Evolutionary conservation across 495 filamentous ascomycete species (phyloP).

Genomic region (Penicillium cosmopolitanum): DNA sequence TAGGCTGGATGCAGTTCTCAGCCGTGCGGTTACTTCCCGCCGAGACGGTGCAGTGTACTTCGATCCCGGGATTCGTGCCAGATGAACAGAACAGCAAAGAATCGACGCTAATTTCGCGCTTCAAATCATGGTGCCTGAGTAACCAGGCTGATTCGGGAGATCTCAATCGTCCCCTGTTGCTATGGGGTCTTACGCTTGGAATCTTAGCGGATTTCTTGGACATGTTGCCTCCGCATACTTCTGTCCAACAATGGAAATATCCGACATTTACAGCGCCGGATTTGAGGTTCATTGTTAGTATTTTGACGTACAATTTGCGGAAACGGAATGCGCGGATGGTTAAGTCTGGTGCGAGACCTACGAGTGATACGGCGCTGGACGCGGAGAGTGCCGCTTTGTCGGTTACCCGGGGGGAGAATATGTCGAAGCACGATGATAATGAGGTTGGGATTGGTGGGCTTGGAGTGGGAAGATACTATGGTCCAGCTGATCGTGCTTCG

Average conservation of each 20-base stretch:
- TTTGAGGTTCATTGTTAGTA: constrained; percentile 60
- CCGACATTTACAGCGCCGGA: constrained; percentile 75
- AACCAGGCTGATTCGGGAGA: constrained; percentile 38
- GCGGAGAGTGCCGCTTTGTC: constrained; percentile 45
- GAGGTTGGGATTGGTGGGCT: constrained; percentile 51
- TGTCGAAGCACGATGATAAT: constrained; percentile 35
- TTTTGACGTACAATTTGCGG: constrained; percentile 64
- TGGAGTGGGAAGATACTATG: constrained; percentile 51
- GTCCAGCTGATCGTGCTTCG: constrained; percentile 27
- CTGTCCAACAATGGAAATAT: constrained; percentile 67
- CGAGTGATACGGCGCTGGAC: constrained; percentile 48
- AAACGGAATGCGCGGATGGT: constrained; percentile 53
- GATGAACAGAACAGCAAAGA: constrained; percentile 13
- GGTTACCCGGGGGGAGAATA: constrained; percentile 23
- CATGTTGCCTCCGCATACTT: constrained; percentile 65
- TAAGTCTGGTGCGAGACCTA: constrained; percentile 38
- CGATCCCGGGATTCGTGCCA: constrained; percentile 50
- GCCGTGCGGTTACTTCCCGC: constrained; percentile 67
- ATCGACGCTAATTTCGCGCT: constrained; percentile 27
- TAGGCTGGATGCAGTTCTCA: constrained; percentile 74
- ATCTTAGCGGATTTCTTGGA: constrained; percentile 75
- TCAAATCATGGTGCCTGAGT: constrained; percentile 36
- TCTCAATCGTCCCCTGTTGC: constrained; percentile 56
- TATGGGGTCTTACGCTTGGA: constrained; percentile 78
- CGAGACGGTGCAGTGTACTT: constrained; percentile 60